Conservation (phyloP, 2,329 filamentous ascomycete genomes). For the Sporothrix phasma region DNA sequence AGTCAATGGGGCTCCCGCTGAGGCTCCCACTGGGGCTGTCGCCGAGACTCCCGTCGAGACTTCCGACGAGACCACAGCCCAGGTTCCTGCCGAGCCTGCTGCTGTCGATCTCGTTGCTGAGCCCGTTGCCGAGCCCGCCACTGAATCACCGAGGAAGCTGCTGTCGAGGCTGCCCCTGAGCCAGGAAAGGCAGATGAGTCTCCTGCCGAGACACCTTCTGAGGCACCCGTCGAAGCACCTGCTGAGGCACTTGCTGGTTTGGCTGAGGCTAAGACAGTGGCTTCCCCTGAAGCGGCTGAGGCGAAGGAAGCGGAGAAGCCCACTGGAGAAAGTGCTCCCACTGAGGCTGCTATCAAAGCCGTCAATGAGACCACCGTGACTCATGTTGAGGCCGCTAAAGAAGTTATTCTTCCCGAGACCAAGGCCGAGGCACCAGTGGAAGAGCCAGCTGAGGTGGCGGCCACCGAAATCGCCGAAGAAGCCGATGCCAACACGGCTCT, state of each 20-base stretch:
- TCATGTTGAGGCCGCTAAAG: background rate
- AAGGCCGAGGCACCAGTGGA: background rate
- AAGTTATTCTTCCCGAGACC: background rate
- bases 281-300: background rate
- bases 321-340: background rate
- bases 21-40: conserved; percentile 7
- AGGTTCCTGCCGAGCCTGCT: background rate
- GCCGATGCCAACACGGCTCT: background rate
- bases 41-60: conserved; percentile 2
- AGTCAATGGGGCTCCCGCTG: background rate
- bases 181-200: background rate
- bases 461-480: background rate
- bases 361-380: too few relatives aligned
- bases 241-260: too few relatives aligned
- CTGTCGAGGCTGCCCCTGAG: background rate
- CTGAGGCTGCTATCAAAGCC: too few relatives aligned
- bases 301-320: background rate
- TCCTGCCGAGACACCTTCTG: background rate
- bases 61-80: background rate
- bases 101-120: background rate
- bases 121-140: too few relatives aligned
- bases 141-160: too few relatives aligned
- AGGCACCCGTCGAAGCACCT: too few relatives aligned
- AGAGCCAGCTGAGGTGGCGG: too few relatives aligned
- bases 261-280: background rate